Percentiles rank a stretch among this genome's conserved stretches.
Conservation (phyloP, 139 green algal genomes). For the Chlorella vulgaris region DNA sequence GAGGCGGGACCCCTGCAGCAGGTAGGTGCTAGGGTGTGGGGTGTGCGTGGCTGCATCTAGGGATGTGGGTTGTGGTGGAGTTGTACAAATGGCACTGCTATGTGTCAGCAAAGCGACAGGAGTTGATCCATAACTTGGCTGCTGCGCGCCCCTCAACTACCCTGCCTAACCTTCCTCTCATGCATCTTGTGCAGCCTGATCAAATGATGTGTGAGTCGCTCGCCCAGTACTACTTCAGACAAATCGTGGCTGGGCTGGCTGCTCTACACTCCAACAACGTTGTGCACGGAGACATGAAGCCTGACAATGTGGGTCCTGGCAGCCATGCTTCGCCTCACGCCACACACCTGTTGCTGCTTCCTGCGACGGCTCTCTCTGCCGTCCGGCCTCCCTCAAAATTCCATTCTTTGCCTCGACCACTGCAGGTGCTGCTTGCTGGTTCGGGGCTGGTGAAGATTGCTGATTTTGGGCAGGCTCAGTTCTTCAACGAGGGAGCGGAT, state of each 20-base stretch:
- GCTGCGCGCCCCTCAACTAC: not conserved
- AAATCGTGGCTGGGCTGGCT: slow-evolving; percentile 52
- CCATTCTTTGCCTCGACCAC: too few species aligned
- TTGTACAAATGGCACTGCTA: too few species aligned
- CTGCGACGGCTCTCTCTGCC: too few species aligned
- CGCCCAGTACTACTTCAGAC: slow-evolving; percentile 55
- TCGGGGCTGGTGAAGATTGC: slow-evolving; percentile 77
- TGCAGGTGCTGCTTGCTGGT: slow-evolving; percentile 74
- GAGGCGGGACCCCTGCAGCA: slow-evolving; percentile 71
- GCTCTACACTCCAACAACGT: slow-evolving; percentile 76
- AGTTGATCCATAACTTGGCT: too few species aligned
- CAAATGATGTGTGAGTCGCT: slow-evolving; percentile 57
- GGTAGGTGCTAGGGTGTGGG: not conserved
- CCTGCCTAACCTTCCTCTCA: not conserved
- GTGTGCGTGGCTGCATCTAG: not conserved
- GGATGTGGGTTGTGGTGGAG: not conserved
- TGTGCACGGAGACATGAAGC: slow-evolving; percentile 83
- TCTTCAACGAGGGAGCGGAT: slow-evolving; percentile 26
- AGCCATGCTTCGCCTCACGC: too few species aligned
- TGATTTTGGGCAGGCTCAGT: slow-evolving; percentile 81
- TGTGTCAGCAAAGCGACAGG: too few species aligned
- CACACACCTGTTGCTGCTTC: too few species aligned
- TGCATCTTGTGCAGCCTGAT: slow-evolving; percentile 47
- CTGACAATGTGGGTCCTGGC: too few species aligned
- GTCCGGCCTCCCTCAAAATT: too few species aligned